These are phyloP conservation scores for Colletotrichum limetticola DNA, from an alignment of 2,329 filamentous ascomycete species.

Conservation along the genomic window DNA sequence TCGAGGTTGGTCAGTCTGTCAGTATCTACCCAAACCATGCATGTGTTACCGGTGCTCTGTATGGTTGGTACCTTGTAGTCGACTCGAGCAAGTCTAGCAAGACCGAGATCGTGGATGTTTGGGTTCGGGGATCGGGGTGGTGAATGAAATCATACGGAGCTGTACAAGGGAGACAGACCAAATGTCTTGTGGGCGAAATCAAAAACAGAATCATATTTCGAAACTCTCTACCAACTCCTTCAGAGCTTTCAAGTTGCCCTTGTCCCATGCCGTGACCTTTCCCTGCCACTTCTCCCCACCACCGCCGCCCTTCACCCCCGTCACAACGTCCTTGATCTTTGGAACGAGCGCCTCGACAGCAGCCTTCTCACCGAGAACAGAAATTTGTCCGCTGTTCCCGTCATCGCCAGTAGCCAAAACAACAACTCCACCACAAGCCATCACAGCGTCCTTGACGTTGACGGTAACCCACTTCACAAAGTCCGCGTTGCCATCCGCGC, in stretches of 20 bases:
- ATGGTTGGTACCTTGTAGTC: conserved; percentile 67
- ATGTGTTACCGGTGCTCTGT: conserved; percentile 69
- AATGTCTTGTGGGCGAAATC: too few relatives aligned
- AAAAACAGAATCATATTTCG: background rate
- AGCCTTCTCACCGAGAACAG: conserved; percentile 39
- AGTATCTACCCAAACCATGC: conserved; percentile 73
- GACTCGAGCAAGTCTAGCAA: conserved; percentile 58
- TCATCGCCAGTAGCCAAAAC: conserved; percentile 42
- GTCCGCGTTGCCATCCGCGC: conserved; percentile 40
- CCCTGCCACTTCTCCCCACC: conserved; percentile 45
- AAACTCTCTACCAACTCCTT: conserved; percentile 28
- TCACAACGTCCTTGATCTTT: conserved; percentile 36
- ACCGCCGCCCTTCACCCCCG: conserved; percentile 43
- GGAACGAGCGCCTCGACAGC: conserved; percentile 36
- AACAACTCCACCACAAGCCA: conserved; percentile 33
- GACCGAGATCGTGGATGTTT: conserved; percentile 64
- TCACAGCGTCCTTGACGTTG: conserved; percentile 37
- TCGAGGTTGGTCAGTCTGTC: conserved; percentile 46
- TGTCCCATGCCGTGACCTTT: conserved; percentile 43
- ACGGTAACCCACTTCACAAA: conserved; percentile 44
- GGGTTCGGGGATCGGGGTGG: conserved; percentile 67
- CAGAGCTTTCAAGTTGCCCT: conserved; percentile 37
- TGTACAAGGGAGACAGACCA: background rate
- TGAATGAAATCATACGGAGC: conserved; percentile 5
- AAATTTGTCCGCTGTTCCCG: conserved; percentile 38